phyloP scores from a whole-genome alignment of 768 basidiomycete genomes.

The Suillus americanus region DNA sequence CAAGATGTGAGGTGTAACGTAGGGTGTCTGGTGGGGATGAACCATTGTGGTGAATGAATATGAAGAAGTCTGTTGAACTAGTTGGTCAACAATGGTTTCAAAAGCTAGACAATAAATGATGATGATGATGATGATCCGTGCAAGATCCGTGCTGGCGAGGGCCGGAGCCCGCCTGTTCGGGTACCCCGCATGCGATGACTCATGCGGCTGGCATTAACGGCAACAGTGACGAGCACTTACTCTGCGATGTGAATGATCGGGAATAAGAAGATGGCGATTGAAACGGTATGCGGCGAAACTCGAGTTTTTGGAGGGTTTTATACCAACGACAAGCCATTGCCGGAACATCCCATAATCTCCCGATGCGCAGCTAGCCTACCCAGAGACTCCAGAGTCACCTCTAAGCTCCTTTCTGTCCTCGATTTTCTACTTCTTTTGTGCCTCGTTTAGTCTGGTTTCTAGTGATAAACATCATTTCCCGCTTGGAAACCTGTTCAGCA shows the following conservation, averaged over 20 bases:
- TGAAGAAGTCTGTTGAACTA: neutral
- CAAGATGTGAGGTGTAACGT: slow-evolving; percentile 87
- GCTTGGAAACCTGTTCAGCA: neutral
- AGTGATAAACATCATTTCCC: neutral
- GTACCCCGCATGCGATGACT: slow-evolving; percentile 2
- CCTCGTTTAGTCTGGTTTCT: neutral
- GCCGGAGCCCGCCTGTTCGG: neutral
- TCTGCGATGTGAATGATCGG: slow-evolving; percentile 10
- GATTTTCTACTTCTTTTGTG: neutral
- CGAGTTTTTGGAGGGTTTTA: slow-evolving; percentile 19
- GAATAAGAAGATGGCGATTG: slow-evolving; percentile 8
- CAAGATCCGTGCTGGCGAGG: slow-evolving; percentile 3
- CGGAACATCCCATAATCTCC: slow-evolving; percentile 33
- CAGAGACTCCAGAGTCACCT: neutral
- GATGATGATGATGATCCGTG: slow-evolving; percentile 2
- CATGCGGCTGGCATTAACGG: neutral
- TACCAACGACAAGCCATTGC: slow-evolving; percentile 23
- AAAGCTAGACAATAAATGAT: slow-evolving; percentile 23
- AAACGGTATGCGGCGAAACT: neutral
- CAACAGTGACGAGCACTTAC: slow-evolving; percentile 16
- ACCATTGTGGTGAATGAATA: slow-evolving; percentile 48
- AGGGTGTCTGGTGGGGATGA: slow-evolving; percentile 72
- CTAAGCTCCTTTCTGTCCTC: neutral
- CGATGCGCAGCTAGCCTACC: too few species aligned
- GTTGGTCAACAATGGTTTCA: slow-evolving; percentile 11